phyloP scores from a whole-genome alignment of 352 stramenopile species.

The Pythium scleroteichum region DNA sequence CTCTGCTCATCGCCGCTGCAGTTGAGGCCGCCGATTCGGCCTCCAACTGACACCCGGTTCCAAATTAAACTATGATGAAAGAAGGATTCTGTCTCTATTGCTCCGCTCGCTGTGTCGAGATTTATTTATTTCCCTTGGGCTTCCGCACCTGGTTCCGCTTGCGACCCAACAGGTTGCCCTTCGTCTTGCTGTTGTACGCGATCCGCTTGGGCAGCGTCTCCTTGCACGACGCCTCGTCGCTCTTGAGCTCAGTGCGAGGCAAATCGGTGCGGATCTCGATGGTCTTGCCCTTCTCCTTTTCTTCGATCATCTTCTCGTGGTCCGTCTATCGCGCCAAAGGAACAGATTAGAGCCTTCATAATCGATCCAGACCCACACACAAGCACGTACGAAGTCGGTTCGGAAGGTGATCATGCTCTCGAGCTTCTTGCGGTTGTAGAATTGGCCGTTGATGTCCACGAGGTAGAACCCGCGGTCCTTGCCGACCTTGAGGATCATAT shows the following conservation, averaged over 20 bases:
- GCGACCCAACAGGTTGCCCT: conserved; percentile 38
- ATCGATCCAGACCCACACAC: neutral
- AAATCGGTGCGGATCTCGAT: conserved; percentile 70
- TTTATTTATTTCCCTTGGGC: conserved; percentile 31
- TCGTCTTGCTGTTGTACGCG: conserved; percentile 22
- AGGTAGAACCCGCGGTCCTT: conserved; percentile 78
- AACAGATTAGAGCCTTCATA: no score
- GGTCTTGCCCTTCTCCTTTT: conserved; percentile 42
- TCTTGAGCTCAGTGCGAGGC: conserved; percentile 66
- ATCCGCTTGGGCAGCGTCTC: conserved; percentile 31
- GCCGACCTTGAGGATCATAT: conserved; percentile 84
- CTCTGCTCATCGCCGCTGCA: conserved; percentile 58
- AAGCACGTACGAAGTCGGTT: conserved; percentile 67
- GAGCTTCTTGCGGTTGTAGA: conserved; percentile 87
- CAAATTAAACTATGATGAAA: conserved; percentile 6
- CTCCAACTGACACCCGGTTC: conserved; percentile 4
- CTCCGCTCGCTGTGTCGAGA: neutral
- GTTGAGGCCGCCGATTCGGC: conserved; percentile 42
- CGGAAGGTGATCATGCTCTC: conserved; percentile 88
- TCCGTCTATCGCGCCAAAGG: conserved; percentile 55
- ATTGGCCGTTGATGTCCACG: conserved; percentile 75
- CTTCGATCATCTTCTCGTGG: conserved; percentile 73
- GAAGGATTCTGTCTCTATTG: conserved; percentile 6
- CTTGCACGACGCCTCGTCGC: conserved; percentile 4
- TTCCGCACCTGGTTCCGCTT: conserved; percentile 28